Percentiles rank a stretch among this genome's conserved stretches.
Conservation (phyloP, 108 stramenopile species). For the Mayamaea pseudoterrestris region DNA sequence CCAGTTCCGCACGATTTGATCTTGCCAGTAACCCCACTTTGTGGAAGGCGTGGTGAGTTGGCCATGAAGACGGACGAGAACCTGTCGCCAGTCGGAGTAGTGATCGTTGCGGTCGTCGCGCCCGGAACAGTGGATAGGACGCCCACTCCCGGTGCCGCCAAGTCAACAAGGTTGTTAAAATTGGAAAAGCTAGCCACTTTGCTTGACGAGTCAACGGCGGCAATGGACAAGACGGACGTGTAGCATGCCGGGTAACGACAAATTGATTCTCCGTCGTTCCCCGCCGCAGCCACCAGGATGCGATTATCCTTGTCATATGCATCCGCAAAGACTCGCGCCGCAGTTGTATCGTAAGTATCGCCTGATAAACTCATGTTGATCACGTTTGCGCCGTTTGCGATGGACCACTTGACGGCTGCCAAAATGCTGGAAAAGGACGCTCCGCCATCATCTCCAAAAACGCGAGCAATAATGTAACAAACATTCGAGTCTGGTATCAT, state of each 20-base stretch:
- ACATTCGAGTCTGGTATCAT: neutral
- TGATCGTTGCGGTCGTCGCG: neutral
- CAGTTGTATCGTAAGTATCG: too few species aligned
- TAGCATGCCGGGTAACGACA: constrained; percentile 29
- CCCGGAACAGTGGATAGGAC: constrained; percentile 8
- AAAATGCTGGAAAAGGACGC: neutral
- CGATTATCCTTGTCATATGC: constrained; percentile 3
- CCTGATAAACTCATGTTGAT: constrained; percentile 28
- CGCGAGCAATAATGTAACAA: constrained; percentile 5
- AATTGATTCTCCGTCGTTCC: constrained; percentile 16
- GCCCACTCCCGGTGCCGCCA: constrained; percentile 22
- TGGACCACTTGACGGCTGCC: neutral
- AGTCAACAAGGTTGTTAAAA: constrained; percentile 24
- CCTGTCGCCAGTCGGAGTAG: too few species aligned
- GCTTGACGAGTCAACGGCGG: constrained; percentile 10
- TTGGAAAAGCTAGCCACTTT: constrained; percentile 9
- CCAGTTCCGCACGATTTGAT: neutral
- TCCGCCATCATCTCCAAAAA: neutral
- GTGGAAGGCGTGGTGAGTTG: neutral
- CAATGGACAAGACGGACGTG: constrained; percentile 21
- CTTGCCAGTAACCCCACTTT: neutral
- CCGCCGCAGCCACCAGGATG: constrained; percentile 24
- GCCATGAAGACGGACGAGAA: neutral
- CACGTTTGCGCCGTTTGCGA: constrained; percentile 20
- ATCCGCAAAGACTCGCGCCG: constrained; percentile 7